Conservation (phyloP, 1,139 yeast genomes). For the Magnusiomyces clavatus region DNA sequence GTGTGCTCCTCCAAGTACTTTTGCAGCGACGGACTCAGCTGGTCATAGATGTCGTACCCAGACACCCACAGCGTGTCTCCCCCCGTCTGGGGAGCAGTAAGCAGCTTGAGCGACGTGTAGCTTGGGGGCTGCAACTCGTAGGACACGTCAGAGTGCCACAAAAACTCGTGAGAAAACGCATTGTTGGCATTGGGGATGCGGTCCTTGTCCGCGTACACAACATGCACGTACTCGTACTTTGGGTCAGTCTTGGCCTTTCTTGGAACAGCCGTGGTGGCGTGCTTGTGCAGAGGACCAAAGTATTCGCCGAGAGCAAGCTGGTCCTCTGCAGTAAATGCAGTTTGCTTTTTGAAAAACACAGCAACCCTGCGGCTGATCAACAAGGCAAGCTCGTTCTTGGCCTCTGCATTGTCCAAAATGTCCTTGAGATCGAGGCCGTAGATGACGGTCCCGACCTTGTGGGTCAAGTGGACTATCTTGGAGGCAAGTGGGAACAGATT, state of each 20-base stretch:
- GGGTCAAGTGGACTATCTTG: slow-evolving; percentile 39
- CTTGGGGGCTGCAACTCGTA: slow-evolving; percentile 69
- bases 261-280: slow-evolving; percentile 70
- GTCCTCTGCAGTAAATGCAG: slow-evolving; percentile 38
- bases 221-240: slow-evolving; percentile 45
- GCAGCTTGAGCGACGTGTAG: slow-evolving; percentile 51
- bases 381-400: slow-evolving; percentile 51
- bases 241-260: slow-evolving; percentile 23
- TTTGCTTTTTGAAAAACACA: slow-evolving; percentile 56
- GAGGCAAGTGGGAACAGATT: slow-evolving; percentile 44
- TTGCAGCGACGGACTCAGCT: slow-evolving; percentile 56
- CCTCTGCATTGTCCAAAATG: slow-evolving; percentile 40
- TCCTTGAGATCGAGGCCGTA: slow-evolving; percentile 46
- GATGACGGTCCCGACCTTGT: slow-evolving; percentile 60
- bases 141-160: slow-evolving; percentile 65
- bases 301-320: slow-evolving; percentile 58
- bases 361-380: slow-evolving; percentile 61
- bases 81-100: slow-evolving; percentile 57
- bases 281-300: slow-evolving; percentile 64
- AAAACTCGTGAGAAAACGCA: slow-evolving; percentile 22
- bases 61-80: slow-evolving; percentile 71
- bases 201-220: slow-evolving; percentile 38
- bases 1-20: slow-evolving; percentile 48
- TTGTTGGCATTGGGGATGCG: slow-evolving; percentile 21
- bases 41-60: slow-evolving; percentile 57